A percentile compares a stretch with the other conserved stretches of the same genome.
Conservation (phyloP, 345 rosid species). For the Pelargonium nanum region DNA sequence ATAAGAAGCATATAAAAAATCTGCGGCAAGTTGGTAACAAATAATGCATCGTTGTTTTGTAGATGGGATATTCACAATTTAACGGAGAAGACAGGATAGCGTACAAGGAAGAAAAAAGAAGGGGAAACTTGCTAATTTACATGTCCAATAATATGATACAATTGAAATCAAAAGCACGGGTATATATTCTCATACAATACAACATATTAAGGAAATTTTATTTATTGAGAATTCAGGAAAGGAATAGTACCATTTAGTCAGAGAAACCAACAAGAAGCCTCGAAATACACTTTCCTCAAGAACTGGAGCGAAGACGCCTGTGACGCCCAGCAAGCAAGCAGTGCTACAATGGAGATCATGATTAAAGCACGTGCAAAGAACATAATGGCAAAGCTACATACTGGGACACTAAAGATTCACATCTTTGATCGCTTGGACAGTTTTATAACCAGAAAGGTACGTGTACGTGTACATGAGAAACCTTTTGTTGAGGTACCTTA, state of each 20-base stretch:
- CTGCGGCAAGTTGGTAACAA: too few species aligned
- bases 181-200: too few species aligned
- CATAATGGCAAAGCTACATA: not conserved
- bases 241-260: slow-evolving; percentile 71
- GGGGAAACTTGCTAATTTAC: too few species aligned
- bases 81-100: too few species aligned
- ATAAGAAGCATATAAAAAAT: not conserved
- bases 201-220: slow-evolving; percentile 3
- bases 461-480: not conserved
- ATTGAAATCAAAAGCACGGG: too few species aligned
- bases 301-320: slow-evolving; percentile 85
- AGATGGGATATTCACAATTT: too few species aligned
- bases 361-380: not conserved
- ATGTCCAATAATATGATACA: too few species aligned
- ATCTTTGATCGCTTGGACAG: not conserved
- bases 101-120: too few species aligned
- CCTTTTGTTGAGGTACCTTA: slow-evolving; percentile 30
- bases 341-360: slow-evolving; percentile 33
- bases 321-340: slow-evolving; percentile 74
- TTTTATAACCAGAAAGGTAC: not conserved
- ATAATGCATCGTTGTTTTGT: too few species aligned
- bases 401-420: not conserved
- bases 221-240: slow-evolving; percentile 1
- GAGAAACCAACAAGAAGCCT: slow-evolving; percentile 85
- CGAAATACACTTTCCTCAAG: slow-evolving; percentile 94